phyloP scores from a whole-genome alignment of 441 rosid genomes.

The Raphanus hybrid region DNA sequence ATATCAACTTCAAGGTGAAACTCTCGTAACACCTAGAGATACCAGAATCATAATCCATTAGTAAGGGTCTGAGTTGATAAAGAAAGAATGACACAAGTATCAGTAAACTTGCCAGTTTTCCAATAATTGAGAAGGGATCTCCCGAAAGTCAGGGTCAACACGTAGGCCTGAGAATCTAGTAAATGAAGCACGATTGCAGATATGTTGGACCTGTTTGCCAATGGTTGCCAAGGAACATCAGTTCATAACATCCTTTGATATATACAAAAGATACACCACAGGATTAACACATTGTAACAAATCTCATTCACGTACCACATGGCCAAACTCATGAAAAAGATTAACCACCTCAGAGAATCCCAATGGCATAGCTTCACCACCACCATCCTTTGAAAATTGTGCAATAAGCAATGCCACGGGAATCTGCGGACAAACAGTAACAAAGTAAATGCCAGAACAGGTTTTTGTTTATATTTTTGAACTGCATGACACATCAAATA shows the following conservation, averaged over 20 bases:
- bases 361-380: conserved; percentile 53
- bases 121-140: conserved; percentile 83
- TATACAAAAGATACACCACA: conserved; percentile 11
- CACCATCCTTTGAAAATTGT: conserved; percentile 65
- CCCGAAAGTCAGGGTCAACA: conserved; percentile 90
- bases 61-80: conserved; percentile 19
- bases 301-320: conserved; percentile 68
- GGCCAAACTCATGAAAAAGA: conserved; percentile 95
- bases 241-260: conserved; percentile 18
- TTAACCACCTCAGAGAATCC: conserved; percentile 93
- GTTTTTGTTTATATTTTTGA: not conserved
- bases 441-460: conserved; percentile 19
- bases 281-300: not conserved
- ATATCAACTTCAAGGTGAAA: conserved; percentile 85
- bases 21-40: conserved; percentile 87
- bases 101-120: conserved; percentile 78
- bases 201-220: conserved; percentile 77
- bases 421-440: conserved; percentile 50
- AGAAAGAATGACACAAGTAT: conserved; percentile 13
- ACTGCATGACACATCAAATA: not conserved
- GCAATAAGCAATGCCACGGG: conserved; percentile 80
- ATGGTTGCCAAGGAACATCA: conserved; percentile 26
- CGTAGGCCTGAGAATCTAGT: conserved; percentile 87
- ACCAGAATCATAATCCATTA: conserved; percentile 34
- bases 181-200: conserved; percentile 92